phyloP scores from a whole-genome alignment of 768 basidiomycete species.

The Phaeotremella skinneri region DNA sequence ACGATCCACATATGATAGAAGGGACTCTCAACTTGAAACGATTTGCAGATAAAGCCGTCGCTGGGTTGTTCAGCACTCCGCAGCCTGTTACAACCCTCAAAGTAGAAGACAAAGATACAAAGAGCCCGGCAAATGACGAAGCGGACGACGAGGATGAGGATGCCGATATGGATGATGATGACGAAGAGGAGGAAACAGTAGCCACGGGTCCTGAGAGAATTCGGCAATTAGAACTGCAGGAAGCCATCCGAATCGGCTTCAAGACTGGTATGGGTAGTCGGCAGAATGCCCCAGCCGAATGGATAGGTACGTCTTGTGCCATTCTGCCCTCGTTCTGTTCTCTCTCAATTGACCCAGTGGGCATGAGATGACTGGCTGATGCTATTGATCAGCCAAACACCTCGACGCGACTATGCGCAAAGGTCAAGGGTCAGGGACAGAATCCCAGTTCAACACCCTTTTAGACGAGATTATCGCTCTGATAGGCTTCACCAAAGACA shows the following conservation, averaged over 20 bases:
- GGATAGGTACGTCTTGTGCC: slow-evolving; percentile 43
- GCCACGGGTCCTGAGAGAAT: neutral
- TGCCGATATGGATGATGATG: neutral
- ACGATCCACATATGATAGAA: slow-evolving; percentile 49
- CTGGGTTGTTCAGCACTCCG: slow-evolving; percentile 21
- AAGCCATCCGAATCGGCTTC: slow-evolving; percentile 41
- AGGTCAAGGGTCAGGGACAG: slow-evolving; percentile 74
- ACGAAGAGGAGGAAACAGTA: neutral
- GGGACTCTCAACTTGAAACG: slow-evolving; percentile 41
- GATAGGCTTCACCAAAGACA: slow-evolving; percentile 89
- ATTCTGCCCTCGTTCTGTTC: neutral
- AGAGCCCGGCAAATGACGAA: neutral
- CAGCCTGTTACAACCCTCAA: neutral
- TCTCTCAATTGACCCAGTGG: neutral
- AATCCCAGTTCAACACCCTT: slow-evolving; percentile 78
- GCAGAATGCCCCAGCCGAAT: slow-evolving; percentile 50
- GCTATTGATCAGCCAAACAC: slow-evolving; percentile 64
- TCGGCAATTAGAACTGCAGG: slow-evolving; percentile 38
- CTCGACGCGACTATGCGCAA: slow-evolving; percentile 82
- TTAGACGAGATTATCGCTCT: slow-evolving; percentile 94
- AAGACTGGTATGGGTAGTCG: slow-evolving; percentile 47
- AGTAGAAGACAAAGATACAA: neutral
- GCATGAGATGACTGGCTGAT: neutral
- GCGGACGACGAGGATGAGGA: neutral
- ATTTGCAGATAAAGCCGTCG: slow-evolving; percentile 41